These are phyloP conservation scores for Heritiera fomes DNA, from an alignment of 345 rosid species.

Conservation along the genomic window DNA sequence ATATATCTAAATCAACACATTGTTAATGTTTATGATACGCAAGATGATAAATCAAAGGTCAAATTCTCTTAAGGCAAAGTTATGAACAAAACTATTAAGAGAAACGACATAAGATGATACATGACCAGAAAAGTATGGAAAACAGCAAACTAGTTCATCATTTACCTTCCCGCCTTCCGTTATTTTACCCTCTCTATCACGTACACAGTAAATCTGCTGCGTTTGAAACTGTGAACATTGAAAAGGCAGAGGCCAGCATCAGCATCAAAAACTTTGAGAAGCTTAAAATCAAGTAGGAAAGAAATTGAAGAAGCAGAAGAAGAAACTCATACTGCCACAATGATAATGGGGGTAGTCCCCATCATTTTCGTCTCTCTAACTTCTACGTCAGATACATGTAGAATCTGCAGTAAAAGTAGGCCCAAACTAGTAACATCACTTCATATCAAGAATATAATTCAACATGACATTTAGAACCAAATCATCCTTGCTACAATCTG, in stretches of 20 bases:
- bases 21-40: neutral
- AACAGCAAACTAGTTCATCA: neutral
- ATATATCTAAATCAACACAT: neutral
- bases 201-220: slow-evolving; percentile 82
- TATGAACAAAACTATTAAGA: neutral
- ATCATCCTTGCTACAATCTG: neutral
- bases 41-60: neutral
- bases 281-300: slow-evolving; percentile 5
- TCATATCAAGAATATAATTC: slow-evolving; percentile 13
- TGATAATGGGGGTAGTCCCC: slow-evolving; percentile 79
- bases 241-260: neutral
- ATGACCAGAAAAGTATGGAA: neutral
- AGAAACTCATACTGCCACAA: slow-evolving; percentile 57
- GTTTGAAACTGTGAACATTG: slow-evolving; percentile 68
- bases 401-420: slow-evolving; percentile 51
- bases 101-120: slow-evolving; percentile 8
- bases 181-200: slow-evolving; percentile 67
- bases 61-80: neutral
- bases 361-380: slow-evolving; percentile 89
- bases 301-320: slow-evolving; percentile 1
- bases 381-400: slow-evolving; percentile 86
- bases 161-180: slow-evolving; percentile 88
- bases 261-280: neutral
- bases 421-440: neutral
- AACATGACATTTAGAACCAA: slow-evolving; percentile 10